Percentiles rank a stretch among this genome's conserved stretches.
Conservation (phyloP, 805 yeast species). For the Sugiyamaella americana region DNA sequence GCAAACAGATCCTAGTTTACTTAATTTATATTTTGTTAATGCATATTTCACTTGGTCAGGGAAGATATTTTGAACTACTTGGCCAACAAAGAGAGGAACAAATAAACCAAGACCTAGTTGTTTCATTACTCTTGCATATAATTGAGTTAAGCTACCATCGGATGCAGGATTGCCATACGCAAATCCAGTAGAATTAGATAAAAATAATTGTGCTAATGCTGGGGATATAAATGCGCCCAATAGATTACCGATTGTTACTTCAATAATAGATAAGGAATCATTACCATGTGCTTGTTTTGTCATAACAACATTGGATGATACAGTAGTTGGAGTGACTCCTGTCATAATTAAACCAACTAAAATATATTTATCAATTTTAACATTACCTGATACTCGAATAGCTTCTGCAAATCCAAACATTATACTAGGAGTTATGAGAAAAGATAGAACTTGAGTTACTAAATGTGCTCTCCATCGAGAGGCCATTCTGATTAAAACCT, state of each 20-base stretch:
- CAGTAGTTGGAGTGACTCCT: slow-evolving; percentile 87
- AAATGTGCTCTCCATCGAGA: slow-evolving; percentile 79
- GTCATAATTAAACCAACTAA: slow-evolving; percentile 77
- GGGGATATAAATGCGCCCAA: slow-evolving; percentile 87
- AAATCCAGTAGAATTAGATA: slow-evolving; percentile 47
- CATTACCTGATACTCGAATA: slow-evolving; percentile 51
- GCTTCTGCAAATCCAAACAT: slow-evolving; percentile 71
- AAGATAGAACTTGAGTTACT: slow-evolving; percentile 60
- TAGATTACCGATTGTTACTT: slow-evolving; percentile 78
- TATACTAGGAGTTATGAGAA: slow-evolving; percentile 62
- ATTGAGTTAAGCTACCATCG: slow-evolving; percentile 40
- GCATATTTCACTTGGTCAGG: slow-evolving; percentile 62
- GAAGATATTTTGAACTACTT: slow-evolving; percentile 62
- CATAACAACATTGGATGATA: slow-evolving; percentile 89
- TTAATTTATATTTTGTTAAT: slow-evolving; percentile 49
- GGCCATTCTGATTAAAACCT: slow-evolving; percentile 54
- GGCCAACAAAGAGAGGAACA: slow-evolving; percentile 85
- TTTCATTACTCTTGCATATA: slow-evolving; percentile 76
- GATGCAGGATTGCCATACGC: slow-evolving; percentile 74
- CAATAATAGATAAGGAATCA: slow-evolving; percentile 69
- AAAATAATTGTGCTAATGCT: slow-evolving; percentile 69
- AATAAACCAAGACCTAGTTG: slow-evolving; percentile 81
- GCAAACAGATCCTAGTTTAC: slow-evolving; percentile 75
- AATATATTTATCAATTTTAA: slow-evolving; percentile 65
- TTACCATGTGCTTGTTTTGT: slow-evolving; percentile 82